Percentiles rank a stretch among this genome's conserved stretches.
phyloP scores from a whole-genome alignment of 1,284 basidiomycete species.

The Ceratobasidium sp. region DNA sequence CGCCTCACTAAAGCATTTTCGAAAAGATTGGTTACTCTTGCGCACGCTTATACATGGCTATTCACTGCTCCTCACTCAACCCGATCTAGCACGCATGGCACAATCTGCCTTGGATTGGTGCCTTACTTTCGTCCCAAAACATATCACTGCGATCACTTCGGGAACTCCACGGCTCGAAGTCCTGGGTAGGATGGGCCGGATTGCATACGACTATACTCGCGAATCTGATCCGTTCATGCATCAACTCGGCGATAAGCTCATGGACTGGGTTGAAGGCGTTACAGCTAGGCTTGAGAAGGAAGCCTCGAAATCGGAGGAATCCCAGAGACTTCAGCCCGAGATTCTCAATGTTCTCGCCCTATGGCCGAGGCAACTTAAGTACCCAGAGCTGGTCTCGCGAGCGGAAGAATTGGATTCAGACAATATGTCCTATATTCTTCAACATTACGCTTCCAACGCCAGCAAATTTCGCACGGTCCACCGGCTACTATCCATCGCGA shows the following conservation, averaged over 20 bases:
- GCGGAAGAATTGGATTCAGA: conserved; percentile 37
- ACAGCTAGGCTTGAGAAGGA: conserved; percentile 51
- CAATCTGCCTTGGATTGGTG: conserved; percentile 79
- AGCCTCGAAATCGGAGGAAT: conserved; percentile 47
- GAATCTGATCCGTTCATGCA: conserved; percentile 47
- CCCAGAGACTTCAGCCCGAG: conserved; percentile 52
- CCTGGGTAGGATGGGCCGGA: conserved; percentile 67
- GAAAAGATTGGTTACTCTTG: conserved; percentile 62
- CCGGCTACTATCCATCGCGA: conserved; percentile 60
- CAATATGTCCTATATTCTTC: conserved; percentile 24
- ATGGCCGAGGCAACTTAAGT: conserved; percentile 62
- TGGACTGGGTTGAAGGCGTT: conserved; percentile 70
- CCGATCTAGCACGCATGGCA: conserved; percentile 71
- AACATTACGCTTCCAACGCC: conserved; percentile 56
- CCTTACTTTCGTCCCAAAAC: conserved; percentile 20
- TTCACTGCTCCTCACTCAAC: conserved; percentile 68
- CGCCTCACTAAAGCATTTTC: conserved; percentile 64
- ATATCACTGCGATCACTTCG: conserved; percentile 57
- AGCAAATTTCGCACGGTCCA: conserved; percentile 75
- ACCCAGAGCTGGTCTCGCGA: conserved; percentile 13
- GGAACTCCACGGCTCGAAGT: conserved; percentile 63
- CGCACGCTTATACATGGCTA: conserved; percentile 73
- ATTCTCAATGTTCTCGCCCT: conserved; percentile 67
- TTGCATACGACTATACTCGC: conserved; percentile 61
- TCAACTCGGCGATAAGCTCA: conserved; percentile 57